These are phyloP conservation scores for Agrocybe chaxingu DNA, from an alignment of 768 basidiomycete species.

Conservation along the genomic window DNA sequence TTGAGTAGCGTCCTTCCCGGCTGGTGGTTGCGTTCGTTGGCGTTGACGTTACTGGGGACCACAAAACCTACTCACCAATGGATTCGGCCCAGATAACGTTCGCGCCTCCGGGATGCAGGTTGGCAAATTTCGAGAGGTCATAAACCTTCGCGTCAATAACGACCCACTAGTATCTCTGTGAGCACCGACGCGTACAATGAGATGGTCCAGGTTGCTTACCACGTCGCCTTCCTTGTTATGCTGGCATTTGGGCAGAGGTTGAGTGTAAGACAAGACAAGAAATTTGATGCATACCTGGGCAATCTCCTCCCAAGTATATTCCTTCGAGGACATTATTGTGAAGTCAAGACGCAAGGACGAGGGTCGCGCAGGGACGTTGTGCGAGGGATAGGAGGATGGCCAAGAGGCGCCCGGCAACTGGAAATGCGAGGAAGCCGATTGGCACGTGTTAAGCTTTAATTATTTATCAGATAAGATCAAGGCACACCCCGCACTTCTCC, in stretches of 20 bases:
- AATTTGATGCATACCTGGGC: constrained; percentile 45
- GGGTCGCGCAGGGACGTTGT: too few relatives aligned
- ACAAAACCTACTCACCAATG: constrained; percentile 48
- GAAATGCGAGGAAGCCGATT: background rate
- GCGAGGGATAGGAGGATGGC: background rate
- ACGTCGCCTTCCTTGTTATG: constrained; percentile 87
- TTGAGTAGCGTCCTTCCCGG: constrained; percentile 58
- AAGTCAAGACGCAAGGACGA: too few relatives aligned
- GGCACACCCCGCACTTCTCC: background rate
- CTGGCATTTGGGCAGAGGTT: constrained; percentile 33
- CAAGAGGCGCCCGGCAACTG: background rate
- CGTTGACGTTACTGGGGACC: background rate
- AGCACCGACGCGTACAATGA: background rate
- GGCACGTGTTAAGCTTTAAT: constrained; percentile 1
- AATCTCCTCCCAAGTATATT: constrained; percentile 60
- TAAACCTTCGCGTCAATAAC: constrained; percentile 80
- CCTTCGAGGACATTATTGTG: constrained; percentile 20
- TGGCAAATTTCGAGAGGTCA: constrained; percentile 75
- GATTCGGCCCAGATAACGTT: constrained; percentile 65
- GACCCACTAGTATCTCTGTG: constrained; percentile 57
- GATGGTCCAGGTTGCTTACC: constrained; percentile 35
- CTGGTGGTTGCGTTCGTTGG: constrained; percentile 24
- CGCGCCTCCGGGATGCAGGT: constrained; percentile 81
- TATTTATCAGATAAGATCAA: constrained; percentile 5
- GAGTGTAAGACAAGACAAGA: background rate